These are phyloP conservation scores for Aspergillus cavernicola DNA, from an alignment of 495 filamentous ascomycete species.

Conservation along the genomic window DNA sequence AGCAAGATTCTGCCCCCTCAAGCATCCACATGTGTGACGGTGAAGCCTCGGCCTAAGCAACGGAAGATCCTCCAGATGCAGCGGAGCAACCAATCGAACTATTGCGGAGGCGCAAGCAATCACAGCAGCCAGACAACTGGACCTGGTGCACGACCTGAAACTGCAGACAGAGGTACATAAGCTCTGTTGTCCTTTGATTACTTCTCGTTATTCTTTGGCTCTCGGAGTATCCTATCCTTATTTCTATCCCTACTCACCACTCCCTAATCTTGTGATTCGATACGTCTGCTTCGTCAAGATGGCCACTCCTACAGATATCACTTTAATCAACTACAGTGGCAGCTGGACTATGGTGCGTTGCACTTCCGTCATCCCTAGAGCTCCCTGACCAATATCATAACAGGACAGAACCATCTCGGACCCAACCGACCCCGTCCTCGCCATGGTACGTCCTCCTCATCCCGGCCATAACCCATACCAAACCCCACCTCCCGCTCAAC, in stretches of 20 bases:
- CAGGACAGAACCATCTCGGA: constrained; percentile 81
- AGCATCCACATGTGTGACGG: no score
- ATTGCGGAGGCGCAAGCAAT: constrained; percentile 6
- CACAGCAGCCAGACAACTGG: background rate
- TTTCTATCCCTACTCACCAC: background rate
- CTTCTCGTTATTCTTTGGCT: no score
- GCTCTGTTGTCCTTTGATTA: background rate
- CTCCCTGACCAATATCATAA: constrained; percentile 1
- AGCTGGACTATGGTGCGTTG: constrained; percentile 71
- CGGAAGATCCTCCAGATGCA: background rate
- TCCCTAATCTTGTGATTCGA: background rate
- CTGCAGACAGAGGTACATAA: background rate
- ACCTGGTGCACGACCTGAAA: background rate
- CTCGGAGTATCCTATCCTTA: background rate
- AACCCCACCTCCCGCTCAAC: constrained; percentile 15
- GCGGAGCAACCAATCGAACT: background rate
- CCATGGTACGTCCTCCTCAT: constrained; percentile 44
- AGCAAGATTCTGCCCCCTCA: no score
- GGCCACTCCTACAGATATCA: constrained; percentile 76
- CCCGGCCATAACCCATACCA: background rate
- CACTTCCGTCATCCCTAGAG: background rate
- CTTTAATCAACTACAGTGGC: constrained; percentile 69
- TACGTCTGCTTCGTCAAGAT: constrained; percentile 48
- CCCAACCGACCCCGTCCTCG: constrained; percentile 65
- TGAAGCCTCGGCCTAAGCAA: background rate